These are phyloP conservation scores for Oleoguttula mirabilis DNA, from an alignment of 495 filamentous ascomycete species.

Conservation along the genomic window DNA sequence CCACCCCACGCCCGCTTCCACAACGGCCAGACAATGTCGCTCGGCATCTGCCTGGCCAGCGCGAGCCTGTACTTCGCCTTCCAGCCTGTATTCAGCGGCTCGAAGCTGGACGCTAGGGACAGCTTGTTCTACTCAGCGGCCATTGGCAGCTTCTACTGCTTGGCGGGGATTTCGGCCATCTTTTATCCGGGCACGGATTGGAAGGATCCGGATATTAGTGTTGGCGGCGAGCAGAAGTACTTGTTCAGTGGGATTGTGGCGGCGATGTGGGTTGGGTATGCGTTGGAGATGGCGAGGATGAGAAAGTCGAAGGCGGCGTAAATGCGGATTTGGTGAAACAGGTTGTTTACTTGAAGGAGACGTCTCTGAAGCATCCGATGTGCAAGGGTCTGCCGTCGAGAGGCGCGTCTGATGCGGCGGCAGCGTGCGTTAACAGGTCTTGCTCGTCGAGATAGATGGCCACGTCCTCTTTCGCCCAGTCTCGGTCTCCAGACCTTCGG, in stretches of 20 bases:
- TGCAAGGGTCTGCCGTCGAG: no score
- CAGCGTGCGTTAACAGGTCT: no score
- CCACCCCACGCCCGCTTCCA: slow-evolving; percentile 28
- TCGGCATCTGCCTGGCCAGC: neutral
- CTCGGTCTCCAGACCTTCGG: no score
- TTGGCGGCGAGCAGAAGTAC: neutral
- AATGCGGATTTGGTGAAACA: no score
- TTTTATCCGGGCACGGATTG: slow-evolving; percentile 15
- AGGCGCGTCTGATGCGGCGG: no score
- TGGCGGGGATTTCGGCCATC: slow-evolving; percentile 12
- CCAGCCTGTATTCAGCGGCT: neutral
- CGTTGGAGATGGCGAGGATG: slow-evolving; percentile 3
- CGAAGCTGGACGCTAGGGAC: neutral
- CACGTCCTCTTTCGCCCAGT: no score
- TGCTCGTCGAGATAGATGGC: no score
- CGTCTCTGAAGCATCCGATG: no score
- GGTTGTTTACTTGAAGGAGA: no score
- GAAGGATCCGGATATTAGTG: slow-evolving; percentile 8
- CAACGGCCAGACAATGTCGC: slow-evolving; percentile 28
- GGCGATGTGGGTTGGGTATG: slow-evolving; percentile 13
- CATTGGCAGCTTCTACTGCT: slow-evolving; percentile 15
- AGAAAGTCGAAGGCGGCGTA: neutral
- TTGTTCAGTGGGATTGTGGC: slow-evolving; percentile 5
- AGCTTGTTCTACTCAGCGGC: slow-evolving; percentile 3
- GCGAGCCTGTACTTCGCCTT: slow-evolving; percentile 8